A percentile compares a stretch with the other conserved stretches of the same genome.
Conservation (phyloP, 176 grass and related monocot genomes). For the Rhynchospora breviuscula region DNA sequence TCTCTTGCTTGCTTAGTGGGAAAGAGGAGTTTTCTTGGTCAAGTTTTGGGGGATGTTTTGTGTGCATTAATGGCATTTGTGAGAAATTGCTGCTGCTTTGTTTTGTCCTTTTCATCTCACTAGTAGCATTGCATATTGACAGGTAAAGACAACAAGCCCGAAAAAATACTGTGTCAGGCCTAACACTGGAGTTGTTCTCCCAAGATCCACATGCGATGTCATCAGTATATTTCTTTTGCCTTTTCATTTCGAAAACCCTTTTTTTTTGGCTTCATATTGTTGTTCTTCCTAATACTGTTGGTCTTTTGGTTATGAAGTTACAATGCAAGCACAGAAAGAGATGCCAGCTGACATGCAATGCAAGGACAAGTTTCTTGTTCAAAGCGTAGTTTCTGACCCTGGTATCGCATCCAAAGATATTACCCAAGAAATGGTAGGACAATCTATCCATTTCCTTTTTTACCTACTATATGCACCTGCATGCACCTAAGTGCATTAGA, state of each 20-base stretch:
- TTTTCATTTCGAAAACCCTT: not conserved
- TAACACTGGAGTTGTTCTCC: slow-evolving; percentile 26
- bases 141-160: slow-evolving; percentile 37
- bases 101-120: not conserved
- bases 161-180: slow-evolving; percentile 44
- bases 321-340: slow-evolving; percentile 32
- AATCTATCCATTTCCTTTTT: not conserved
- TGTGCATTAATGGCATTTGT: not conserved
- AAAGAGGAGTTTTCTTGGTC: too few species aligned
- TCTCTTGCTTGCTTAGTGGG: not conserved
- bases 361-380: slow-evolving; percentile 43
- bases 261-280: not conserved
- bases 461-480: not conserved
- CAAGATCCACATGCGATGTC: slow-evolving; percentile 34
- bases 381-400: slow-evolving; percentile 19
- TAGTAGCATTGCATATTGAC: not conserved
- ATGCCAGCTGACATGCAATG: slow-evolving; percentile 36
- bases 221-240: slow-evolving; percentile 18
- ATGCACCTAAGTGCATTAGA: not conserved
- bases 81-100: not conserved
- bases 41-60: not conserved
- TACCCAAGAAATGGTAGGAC: slow-evolving; percentile 27
- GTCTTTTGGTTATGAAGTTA: slow-evolving; percentile 25
- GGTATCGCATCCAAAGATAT: slow-evolving; percentile 15
- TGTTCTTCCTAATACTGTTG: not conserved